phyloP scores from a whole-genome alignment of 2,329 filamentous ascomycete species.

The Colletotrichum paranaense region DNA sequence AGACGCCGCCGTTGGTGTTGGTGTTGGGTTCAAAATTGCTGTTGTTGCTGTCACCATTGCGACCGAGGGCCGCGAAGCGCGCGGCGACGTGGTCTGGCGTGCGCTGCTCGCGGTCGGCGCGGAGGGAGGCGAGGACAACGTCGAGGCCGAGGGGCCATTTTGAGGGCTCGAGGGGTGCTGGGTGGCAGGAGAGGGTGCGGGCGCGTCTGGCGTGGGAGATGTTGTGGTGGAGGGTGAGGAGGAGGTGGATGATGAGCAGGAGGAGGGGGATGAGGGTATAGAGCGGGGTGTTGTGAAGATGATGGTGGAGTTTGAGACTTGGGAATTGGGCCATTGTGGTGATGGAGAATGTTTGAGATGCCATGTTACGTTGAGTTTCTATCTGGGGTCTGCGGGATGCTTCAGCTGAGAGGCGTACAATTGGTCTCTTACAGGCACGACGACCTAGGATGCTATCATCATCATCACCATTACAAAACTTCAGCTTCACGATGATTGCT shows the following conservation, averaged over 20 bases:
- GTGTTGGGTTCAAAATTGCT: fast-evolving
- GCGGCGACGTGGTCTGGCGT: constrained; percentile 26
- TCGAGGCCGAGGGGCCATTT: constrained; percentile 22
- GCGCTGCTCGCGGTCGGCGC: constrained; percentile 26
- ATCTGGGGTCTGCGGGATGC: too few relatives aligned
- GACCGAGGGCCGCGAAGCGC: constrained; percentile 18
- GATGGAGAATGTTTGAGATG: not conserved
- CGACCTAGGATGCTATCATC: too few relatives aligned
- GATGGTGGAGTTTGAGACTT: not conserved
- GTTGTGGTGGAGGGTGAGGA: not conserved
- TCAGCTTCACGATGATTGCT: too few relatives aligned
- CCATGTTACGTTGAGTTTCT: not conserved
- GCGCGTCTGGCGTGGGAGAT: constrained; percentile 1
- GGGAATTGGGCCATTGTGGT: too few relatives aligned
- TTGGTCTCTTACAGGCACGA: too few relatives aligned
- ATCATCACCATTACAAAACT: too few relatives aligned
- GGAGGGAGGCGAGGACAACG: constrained; percentile 23
- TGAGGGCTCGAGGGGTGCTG: constrained; percentile 20
- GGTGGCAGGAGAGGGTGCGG: constrained; percentile 9
- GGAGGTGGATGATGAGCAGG: not conserved
- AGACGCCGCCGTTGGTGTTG: not conserved
- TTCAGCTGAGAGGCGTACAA: too few relatives aligned
- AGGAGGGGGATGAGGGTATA: constrained; percentile 13
- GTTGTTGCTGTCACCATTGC: too few relatives aligned
- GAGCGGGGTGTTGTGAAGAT: not conserved